phyloP scores from a whole-genome alignment of 192 early-diverging fungal genomes.

The Physocladia obscura region DNA sequence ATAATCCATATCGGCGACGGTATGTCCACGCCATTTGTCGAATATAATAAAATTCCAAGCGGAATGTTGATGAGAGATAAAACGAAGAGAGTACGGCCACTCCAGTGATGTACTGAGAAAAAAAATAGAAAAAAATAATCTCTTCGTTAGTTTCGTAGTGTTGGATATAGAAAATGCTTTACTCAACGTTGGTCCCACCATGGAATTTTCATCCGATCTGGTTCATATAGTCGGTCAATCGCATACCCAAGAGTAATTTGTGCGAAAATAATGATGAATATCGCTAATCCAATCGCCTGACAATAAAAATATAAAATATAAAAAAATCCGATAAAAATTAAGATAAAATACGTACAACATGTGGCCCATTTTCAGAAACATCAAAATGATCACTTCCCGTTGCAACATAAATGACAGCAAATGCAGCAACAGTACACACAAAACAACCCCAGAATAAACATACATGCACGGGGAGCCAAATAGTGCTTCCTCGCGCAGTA shows the following conservation, averaged over 20 bases:
- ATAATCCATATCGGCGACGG: slow-evolving; percentile 3
- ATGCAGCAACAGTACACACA: background rate
- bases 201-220: background rate
- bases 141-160: too few relatives aligned
- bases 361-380: slow-evolving; percentile 1
- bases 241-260: slow-evolving; percentile 2
- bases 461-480: background rate
- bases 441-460: background rate
- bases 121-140: background rate
- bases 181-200: slow-evolving; percentile 5
- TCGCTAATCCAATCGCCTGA: slow-evolving; percentile 3
- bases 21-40: background rate
- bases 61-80: slow-evolving; percentile 11
- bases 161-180: too few relatives aligned
- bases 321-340: background rate
- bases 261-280: background rate
- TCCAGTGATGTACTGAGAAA: slow-evolving; percentile 17
- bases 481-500: background rate
- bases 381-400: slow-evolving; percentile 19
- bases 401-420: slow-evolving; percentile 8
- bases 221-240: background rate
- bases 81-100: slow-evolving; percentile 7
- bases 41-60: slow-evolving; percentile 16
- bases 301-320: background rate
- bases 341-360: slow-evolving; percentile 5